These are phyloP conservation scores for Xylariomycetidae sp. DNA, from an alignment of 2,329 filamentous ascomycete species.

Conservation along the genomic window DNA sequence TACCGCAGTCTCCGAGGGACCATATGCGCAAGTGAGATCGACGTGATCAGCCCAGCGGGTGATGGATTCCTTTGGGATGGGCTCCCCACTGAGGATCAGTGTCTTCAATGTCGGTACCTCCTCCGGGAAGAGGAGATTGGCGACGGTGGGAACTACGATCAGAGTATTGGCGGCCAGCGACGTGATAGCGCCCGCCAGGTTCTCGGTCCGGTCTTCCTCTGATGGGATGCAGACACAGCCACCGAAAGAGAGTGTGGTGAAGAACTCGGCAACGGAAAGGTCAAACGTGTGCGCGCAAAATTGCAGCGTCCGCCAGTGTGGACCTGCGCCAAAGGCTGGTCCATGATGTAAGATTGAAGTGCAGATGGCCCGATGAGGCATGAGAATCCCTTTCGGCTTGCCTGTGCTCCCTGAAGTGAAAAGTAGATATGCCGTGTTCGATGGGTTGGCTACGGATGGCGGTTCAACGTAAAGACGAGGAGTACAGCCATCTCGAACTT, in stretches of 20 bases:
- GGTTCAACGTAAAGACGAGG: no score
- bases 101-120: conserved; percentile 14
- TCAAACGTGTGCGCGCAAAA: conserved; percentile 34
- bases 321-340: conserved; percentile 1
- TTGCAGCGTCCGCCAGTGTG: conserved; percentile 12
- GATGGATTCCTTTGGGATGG: conserved; percentile 22
- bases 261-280: conserved; percentile 31
- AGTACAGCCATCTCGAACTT: no score
- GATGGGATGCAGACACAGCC: conserved; percentile 35
- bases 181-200: conserved; percentile 21
- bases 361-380: conserved; percentile 7
- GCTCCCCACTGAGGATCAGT: conserved; percentile 21
- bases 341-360: conserved; percentile 3
- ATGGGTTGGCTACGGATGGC: conserved; percentile 2
- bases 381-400: conserved; percentile 42
- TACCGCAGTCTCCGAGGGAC: conserved; percentile 8
- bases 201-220: conserved; percentile 29
- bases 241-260: conserved; percentile 31
- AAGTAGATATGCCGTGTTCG: conserved; percentile 34
- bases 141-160: conserved; percentile 18
- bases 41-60: conserved; percentile 9
- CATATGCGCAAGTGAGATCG: conserved; percentile 9
- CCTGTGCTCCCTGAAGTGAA: conserved; percentile 45
- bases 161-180: conserved; percentile 12
- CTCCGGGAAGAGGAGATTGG: conserved; percentile 12